phyloP scores from a whole-genome alignment of 805 yeast species.

The Candida silvicultrix region DNA sequence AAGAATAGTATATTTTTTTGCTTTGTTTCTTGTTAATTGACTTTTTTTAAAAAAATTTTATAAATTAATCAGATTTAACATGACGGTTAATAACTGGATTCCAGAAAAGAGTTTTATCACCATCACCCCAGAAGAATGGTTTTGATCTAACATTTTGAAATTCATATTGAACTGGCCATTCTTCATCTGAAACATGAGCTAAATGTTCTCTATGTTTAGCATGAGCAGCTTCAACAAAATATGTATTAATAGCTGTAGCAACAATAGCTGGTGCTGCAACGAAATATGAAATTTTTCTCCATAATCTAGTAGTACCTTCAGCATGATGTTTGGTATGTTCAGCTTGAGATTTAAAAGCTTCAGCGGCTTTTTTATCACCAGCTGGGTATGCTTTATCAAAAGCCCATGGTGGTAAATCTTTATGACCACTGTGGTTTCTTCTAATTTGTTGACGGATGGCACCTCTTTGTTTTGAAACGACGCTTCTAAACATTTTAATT shows the following conservation, averaged over 20 bases:
- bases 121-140: constrained; percentile 98
- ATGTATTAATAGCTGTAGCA: constrained; percentile 74
- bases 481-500: constrained; percentile 37
- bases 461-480: constrained; percentile 24
- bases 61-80: constrained; percentile 28
- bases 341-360: constrained; percentile 54
- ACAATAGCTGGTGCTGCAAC: constrained; percentile 81
- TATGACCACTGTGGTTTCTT: constrained; percentile 14
- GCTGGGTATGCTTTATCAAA: constrained; percentile 41
- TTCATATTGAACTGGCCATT: constrained; percentile 88
- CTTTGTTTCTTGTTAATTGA: not conserved
- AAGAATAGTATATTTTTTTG: not conserved
- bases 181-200: constrained; percentile 67
- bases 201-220: constrained; percentile 83
- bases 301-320: constrained; percentile 60
- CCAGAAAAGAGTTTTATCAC: constrained; percentile 97
- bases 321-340: constrained; percentile 79
- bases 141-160: constrained; percentile 86
- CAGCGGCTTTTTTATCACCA: constrained; percentile 41
- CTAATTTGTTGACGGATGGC: constrained; percentile 1
- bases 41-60: not conserved
- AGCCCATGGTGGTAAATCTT: constrained; percentile 34
- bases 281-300: constrained; percentile 80
- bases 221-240: constrained; percentile 78
- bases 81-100: constrained; percentile 88